Evolutionary conservation across 148 eudicot genomes (phyloP), one percentile per base, ranked within the genome.

Genomic region (Salicornia ramosissima): DNA sequence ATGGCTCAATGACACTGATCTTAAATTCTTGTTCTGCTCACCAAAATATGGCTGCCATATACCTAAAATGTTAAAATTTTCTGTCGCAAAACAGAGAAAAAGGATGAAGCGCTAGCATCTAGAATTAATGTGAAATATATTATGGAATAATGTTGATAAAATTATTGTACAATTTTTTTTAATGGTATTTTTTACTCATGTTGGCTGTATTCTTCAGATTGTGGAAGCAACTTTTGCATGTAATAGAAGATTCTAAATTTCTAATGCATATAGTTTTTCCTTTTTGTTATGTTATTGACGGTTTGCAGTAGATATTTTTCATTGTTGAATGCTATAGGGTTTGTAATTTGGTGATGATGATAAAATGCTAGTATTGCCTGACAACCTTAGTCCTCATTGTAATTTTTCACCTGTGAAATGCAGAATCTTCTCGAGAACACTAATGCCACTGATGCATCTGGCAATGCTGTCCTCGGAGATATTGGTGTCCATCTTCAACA

Each of bases 381-480:
- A 71, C 24, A 33, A 2, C 10, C 19, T 16, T 29, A 26, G 26
- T 19, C 39, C 47, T 42, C 30, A 64, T 54, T 67, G 42, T 26
- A 25, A 58, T 47, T 36, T 9, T 39, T 46, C 36, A 69, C 55
- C 36, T 49, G n/a, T 74, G 61, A 71, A 59, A 11, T 78, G 58
- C 87, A 94, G 99, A 77, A 85, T 79, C 83, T 88, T 71, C 74
- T 94, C 16, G 80, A 86, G 81, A 87, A 86, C 81, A 87, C 88
- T 36, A 87, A 90, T 80, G 87, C 85, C 69, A 90, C 67, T 70
- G 99, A 94, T 82, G 99, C 99, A 64, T 94, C 99, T 36, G 99
- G 99, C 64, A 94, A 94, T 53, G 36, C 49, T 33, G 83, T 90
- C 46, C 67, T 90, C n/a, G 89, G 92, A 76, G 99, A 94, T 80